Base-by-base conservation (phyloP, 257 asterid genomes). In the Verbena officinalis region DNA sequence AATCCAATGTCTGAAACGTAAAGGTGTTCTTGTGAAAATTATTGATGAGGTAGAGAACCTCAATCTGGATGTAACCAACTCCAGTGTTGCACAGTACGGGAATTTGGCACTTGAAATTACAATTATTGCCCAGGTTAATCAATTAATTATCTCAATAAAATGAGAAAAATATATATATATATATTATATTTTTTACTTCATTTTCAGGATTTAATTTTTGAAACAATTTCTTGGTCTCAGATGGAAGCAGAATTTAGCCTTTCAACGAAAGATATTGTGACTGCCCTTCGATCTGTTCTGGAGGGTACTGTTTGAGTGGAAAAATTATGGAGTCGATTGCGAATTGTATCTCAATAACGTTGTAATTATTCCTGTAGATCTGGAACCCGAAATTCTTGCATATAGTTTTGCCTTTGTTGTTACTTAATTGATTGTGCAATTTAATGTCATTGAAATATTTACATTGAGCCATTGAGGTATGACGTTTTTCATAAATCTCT, bases 61-160 rank as follows among this genome's bases (percentile, higher is more conserved):
- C 53, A 58, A 75, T 16, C 66, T 75, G 9, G 21, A 17, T 1
- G 58, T 75, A 9, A 52, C 46, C 16, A 65, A 49, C 67, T 31
- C 68, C 5, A 66, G 38, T 63, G 80, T 71, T 24, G 48, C 67
- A 0, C 67, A 67, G 0, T 70, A 70, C n/a, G 80, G 80, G 7
- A 45, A 16, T 61, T 39, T 59, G 9, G 58, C 74, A 0, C 44
- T 75, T 3, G 51, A 66, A 65, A 50, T 75, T 14, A 70, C 62
- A 17, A 66, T 75, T 40, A 17, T 38, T 8, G 63, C 74, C 0
- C 39, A 70, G 80, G 80, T 75, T 36, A 36, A 36, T 7, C 7
- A 30, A 30, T 36, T 50, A 1, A 6, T 36, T 36, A 36, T 36
- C 42, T 3, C 10, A 36, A 36, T 7, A 36, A 36, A 36, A 3